phyloP scores from a whole-genome alignment of 225 moss, liverwort and hornwort species.

The Pseudoscleropodium purum region DNA sequence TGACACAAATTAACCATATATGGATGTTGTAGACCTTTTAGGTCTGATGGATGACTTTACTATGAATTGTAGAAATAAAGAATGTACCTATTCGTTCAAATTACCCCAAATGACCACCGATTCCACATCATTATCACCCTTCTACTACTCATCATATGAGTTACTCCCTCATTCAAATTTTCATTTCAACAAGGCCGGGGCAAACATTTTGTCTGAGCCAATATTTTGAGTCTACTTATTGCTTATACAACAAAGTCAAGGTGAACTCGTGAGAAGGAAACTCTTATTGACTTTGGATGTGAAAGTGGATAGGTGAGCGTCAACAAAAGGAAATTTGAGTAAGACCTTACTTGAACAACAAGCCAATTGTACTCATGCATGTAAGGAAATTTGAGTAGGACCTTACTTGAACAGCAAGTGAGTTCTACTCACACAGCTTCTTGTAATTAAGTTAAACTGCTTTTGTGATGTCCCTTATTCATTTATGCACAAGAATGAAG shows the following conservation, averaged over 20 bases:
- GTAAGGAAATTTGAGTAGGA: not conserved
- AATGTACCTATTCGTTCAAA: not conserved
- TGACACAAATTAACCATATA: fast-evolving
- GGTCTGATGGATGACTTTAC: fast-evolving
- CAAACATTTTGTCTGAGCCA: not conserved
- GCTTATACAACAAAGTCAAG: not conserved
- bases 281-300: not conserved
- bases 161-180: not conserved
- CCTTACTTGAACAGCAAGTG: not conserved
- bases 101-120: no score
- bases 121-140: not conserved
- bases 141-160: not conserved
- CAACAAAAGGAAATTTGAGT: not conserved
- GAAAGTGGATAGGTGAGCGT: not conserved
- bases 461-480: no score
- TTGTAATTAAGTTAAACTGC: no score
- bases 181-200: not conserved
- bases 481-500: no score
- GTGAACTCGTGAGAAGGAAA: not conserved
- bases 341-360: not conserved
- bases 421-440: not conserved
- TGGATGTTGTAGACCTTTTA: fast-evolving
- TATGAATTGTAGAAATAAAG: not conserved
- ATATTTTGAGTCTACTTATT: not conserved
- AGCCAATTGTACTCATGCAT: no score